These are phyloP conservation scores for Globisporangium middletonii DNA, from an alignment of 352 stramenopile genomes.

Conservation along the genomic window DNA sequence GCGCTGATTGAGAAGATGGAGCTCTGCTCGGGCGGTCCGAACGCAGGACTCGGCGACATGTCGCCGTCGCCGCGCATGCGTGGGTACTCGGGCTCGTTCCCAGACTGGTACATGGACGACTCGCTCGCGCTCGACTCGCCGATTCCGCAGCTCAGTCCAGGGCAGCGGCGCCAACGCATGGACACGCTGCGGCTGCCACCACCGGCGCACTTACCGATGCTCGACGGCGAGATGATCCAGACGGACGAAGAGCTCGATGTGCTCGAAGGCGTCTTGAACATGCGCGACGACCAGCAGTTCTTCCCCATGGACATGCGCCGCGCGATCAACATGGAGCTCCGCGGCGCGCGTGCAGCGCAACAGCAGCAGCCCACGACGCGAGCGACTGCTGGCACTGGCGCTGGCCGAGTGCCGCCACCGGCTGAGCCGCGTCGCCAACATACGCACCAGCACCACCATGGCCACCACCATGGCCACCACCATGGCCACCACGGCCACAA, in stretches of 20 bases:
- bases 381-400: background rate
- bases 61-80: conserved; percentile 52
- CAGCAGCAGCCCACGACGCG: conserved; percentile 2
- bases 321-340: conserved; percentile 33
- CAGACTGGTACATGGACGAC: conserved; percentile 72
- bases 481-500: conserved; percentile 19
- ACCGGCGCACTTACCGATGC: conserved; percentile 32
- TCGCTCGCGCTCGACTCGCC: conserved; percentile 16
- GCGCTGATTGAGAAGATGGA: conserved; percentile 84
- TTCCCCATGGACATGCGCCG: conserved; percentile 47
- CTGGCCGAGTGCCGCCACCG: background rate
- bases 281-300: conserved; percentile 53
- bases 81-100: conserved; percentile 50
- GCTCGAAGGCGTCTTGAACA: conserved; percentile 57
- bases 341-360: conserved; percentile 23
- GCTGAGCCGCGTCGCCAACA: conserved; percentile 16
- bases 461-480: conserved; percentile 24
- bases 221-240: conserved; percentile 57
- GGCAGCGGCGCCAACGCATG: conserved; percentile 28
- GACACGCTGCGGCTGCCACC: conserved; percentile 38
- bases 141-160: conserved; percentile 30
- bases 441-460: conserved; percentile 17
- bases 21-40: conserved; percentile 57
- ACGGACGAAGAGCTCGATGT: conserved; percentile 66
- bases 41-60: conserved; percentile 23